Conservation (phyloP, 2,329 filamentous ascomycete species). For the Cercospora sp. region DNA sequence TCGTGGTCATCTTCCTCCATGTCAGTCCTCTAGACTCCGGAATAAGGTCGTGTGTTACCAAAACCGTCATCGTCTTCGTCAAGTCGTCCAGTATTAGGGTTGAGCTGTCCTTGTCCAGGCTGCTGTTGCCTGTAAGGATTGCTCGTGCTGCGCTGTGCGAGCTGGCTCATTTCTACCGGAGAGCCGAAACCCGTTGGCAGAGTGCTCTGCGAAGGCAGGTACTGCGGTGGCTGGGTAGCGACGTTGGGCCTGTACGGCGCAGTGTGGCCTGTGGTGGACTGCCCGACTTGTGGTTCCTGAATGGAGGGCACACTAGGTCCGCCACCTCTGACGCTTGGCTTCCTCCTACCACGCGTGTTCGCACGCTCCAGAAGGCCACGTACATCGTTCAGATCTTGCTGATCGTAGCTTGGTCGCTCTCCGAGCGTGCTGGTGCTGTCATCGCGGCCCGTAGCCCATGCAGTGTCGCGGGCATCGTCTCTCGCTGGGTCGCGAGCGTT, state of each 20-base stretch:
- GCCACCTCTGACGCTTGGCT: conserved; percentile 29
- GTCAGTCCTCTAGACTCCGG: conserved; percentile 24
- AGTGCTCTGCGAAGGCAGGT: conserved; percentile 19
- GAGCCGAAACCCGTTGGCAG: conserved; percentile 15
- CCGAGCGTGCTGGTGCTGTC: conserved; percentile 38
- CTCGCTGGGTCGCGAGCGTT: conserved; percentile 46
- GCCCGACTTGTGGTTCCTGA: conserved; percentile 26
- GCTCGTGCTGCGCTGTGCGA: conserved; percentile 27
- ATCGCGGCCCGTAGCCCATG: conserved; percentile 46
- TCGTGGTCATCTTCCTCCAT: background rate
- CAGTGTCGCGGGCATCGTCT: conserved; percentile 44
- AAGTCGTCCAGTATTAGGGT: conserved; percentile 10
- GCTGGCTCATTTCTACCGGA: conserved; percentile 29
- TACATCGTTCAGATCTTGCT: conserved; percentile 50
- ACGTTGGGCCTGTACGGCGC: conserved; percentile 16
- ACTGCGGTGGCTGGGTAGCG: conserved; percentile 15
- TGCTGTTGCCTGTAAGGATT: conserved; percentile 28
- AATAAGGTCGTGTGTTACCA: conserved; percentile 24
- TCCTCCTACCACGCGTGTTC: conserved; percentile 48
- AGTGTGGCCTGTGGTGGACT: conserved; percentile 11
- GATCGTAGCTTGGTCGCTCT: conserved; percentile 46
- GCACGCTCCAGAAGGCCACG: conserved; percentile 47
- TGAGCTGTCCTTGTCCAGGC: conserved; percentile 6
- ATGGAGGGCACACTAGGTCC: conserved; percentile 34
- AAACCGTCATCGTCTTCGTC: conserved; percentile 28